Evolutionary conservation across 2,329 filamentous ascomycete species (phyloP).

Genomic region (Talaromyces sp.): DNA sequence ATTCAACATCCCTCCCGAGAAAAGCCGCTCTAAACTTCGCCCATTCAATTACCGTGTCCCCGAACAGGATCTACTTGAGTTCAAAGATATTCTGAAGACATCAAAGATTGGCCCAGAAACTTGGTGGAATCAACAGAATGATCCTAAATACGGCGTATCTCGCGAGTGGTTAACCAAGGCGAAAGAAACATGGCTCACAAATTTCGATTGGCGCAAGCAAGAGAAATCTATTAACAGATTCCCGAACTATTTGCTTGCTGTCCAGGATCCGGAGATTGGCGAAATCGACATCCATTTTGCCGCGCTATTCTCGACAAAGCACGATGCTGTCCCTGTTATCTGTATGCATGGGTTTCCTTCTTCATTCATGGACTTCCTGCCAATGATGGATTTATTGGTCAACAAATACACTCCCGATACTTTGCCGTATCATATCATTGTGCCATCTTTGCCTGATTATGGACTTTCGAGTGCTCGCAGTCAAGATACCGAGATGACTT

Average conservation of each 20-base stretch:
- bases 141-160: slow-evolving; percentile 7
- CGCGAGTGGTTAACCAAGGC: slow-evolving; percentile 10
- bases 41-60: slow-evolving; percentile 1
- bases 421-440: slow-evolving; percentile 61
- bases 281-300: slow-evolving; percentile 55
- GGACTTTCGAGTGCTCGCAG: slow-evolving; percentile 1
- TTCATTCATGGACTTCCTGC: slow-evolving; percentile 58
- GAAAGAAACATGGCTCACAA: slow-evolving; percentile 10
- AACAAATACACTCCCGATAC: slow-evolving; percentile 53
- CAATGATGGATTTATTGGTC: slow-evolving; percentile 51
- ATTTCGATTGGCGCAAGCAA: slow-evolving; percentile 13
- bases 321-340: slow-evolving; percentile 54
- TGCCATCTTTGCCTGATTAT: slow-evolving; percentile 60
- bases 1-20: not conserved
- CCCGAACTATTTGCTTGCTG: slow-evolving; percentile 4
- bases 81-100: slow-evolving; percentile 3
- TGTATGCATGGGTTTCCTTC: slow-evolving; percentile 61
- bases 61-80: slow-evolving; percentile 1
- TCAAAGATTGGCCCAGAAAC: slow-evolving; percentile 10
- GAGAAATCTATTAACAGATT: slow-evolving; percentile 12
- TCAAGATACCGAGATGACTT: slow-evolving; percentile 22
- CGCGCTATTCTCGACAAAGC: slow-evolving; percentile 56
- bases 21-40: not conserved
- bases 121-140: slow-evolving; percentile 12
- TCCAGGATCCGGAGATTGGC: slow-evolving; percentile 12